These are phyloP conservation scores for Ophiocordyceps camponoti-floridani DNA, from an alignment of 2,329 filamentous ascomycete species.

Conservation along the genomic window DNA sequence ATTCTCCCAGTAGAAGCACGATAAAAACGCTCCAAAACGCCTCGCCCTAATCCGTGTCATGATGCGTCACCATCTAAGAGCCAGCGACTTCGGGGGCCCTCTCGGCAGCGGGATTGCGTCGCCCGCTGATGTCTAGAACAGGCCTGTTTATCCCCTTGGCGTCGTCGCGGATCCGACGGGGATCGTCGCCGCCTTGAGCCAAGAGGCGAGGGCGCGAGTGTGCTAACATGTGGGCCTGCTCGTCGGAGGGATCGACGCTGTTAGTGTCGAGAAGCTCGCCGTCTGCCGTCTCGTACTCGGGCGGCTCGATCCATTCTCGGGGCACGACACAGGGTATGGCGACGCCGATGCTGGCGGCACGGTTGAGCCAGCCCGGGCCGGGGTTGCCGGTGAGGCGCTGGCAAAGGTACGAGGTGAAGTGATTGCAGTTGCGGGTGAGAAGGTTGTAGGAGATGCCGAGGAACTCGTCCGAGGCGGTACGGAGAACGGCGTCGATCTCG, in stretches of 20 bases:
- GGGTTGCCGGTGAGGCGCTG: constrained; percentile 51
- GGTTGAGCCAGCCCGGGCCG: constrained; percentile 62
- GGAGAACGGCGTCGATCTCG: constrained; percentile 56
- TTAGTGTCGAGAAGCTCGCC: constrained; percentile 45
- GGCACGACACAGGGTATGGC: constrained; percentile 70
- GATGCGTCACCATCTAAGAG: not conserved
- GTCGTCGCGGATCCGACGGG: too few species aligned
- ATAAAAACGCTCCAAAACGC: not conserved
- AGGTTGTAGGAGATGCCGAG: constrained; percentile 64
- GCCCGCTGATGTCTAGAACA: constrained; percentile 30
- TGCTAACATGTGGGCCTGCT: constrained; percentile 41
- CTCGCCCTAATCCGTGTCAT: not conserved
- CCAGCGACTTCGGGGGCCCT: constrained; percentile 22
- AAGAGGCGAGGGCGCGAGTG: constrained; percentile 15
- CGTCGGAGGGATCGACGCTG: constrained; percentile 28
- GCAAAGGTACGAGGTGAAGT: constrained; percentile 67
- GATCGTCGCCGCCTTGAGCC: constrained; percentile 8
- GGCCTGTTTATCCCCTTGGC: constrained; percentile 14
- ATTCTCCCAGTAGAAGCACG: not conserved
- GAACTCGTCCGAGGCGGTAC: constrained; percentile 52
- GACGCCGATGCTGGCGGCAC: constrained; percentile 68
- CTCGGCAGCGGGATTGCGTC: constrained; percentile 32
- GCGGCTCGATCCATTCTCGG: constrained; percentile 63
- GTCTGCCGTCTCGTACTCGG: constrained; percentile 56
- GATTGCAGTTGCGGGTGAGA: constrained; percentile 73